Percentiles rank a stretch among this genome's conserved stretches.
Conservation (phyloP, 306 rosid species). For the Prunus padus region DNA sequence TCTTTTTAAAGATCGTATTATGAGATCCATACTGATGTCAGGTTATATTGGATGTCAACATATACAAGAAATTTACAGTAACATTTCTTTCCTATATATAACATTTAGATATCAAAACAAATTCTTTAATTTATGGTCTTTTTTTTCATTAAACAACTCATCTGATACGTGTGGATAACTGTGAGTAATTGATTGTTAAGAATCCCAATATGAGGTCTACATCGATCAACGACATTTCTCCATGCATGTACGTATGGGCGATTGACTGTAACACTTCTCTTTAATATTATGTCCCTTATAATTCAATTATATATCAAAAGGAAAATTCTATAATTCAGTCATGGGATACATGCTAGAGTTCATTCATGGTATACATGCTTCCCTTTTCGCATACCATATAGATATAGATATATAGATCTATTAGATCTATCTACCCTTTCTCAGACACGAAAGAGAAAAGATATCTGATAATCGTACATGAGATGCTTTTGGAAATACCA, state of each 20-base stretch:
- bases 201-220: not conserved
- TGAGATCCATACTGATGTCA: too few species aligned
- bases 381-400: conserved; percentile 34
- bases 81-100: too few species aligned
- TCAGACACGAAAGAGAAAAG: conserved; percentile 29
- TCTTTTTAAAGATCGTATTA: too few species aligned
- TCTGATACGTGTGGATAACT: not conserved
- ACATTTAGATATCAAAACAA: too few species aligned
- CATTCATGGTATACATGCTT: conserved; percentile 17
- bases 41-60: too few species aligned
- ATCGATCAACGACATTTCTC: too few species aligned
- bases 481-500: not conserved
- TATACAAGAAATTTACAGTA: too few species aligned
- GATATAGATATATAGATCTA: not conserved
- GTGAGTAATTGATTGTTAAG: not conserved
- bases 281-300: too few species aligned
- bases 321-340: not conserved
- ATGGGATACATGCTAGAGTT: too few species aligned
- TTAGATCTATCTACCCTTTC: conserved; percentile 26
- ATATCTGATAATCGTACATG: conserved; percentile 32
- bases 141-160: not conserved
- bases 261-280: too few species aligned
- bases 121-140: not conserved
- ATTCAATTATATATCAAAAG: not conserved
- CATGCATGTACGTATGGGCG: too few species aligned